These are phyloP conservation scores for Backusella parvicylindrica DNA, from an alignment of 192 early-diverging fungal genomes.

Conservation along the genomic window DNA sequence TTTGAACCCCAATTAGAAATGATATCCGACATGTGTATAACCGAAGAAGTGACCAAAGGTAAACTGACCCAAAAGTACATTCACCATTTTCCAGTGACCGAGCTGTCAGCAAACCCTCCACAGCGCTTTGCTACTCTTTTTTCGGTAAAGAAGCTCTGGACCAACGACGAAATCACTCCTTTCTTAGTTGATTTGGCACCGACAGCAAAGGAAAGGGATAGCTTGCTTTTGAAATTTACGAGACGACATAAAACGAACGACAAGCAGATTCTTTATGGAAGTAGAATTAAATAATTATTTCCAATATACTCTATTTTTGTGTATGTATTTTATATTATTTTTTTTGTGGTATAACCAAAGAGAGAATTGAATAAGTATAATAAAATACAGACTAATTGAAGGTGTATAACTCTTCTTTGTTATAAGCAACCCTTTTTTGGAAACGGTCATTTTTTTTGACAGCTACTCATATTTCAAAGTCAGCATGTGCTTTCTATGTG, in stretches of 20 bases:
- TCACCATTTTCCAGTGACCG: constrained; percentile 34
- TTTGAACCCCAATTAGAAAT: constrained; percentile 28
- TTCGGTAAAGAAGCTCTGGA: constrained; percentile 41
- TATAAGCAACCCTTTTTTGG: no score
- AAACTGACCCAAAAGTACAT: constrained; percentile 26
- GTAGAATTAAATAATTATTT: constrained; percentile 43
- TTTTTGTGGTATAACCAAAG: no score
- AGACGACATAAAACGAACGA: constrained; percentile 37
- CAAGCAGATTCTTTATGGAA: constrained; percentile 35
- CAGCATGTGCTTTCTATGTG: no score
- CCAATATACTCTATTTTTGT: no score
- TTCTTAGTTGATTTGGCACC: constrained; percentile 45
- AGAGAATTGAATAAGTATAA: no score
- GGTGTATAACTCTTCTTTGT: no score
- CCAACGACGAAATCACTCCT: constrained; percentile 40
- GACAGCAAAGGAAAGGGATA: constrained; percentile 43
- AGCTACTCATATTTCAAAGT: no score
- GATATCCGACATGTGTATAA: not conserved
- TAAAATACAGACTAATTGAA: no score
- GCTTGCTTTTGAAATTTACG: constrained; percentile 44
- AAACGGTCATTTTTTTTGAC: no score
- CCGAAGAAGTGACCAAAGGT: constrained; percentile 10
- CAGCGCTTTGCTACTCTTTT: constrained; percentile 42
- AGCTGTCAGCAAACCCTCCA: constrained; percentile 41
- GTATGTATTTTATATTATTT: no score